Conservation (phyloP, 2,329 filamentous ascomycete species). For the Ophidiomyces ophidiicola region DNA sequence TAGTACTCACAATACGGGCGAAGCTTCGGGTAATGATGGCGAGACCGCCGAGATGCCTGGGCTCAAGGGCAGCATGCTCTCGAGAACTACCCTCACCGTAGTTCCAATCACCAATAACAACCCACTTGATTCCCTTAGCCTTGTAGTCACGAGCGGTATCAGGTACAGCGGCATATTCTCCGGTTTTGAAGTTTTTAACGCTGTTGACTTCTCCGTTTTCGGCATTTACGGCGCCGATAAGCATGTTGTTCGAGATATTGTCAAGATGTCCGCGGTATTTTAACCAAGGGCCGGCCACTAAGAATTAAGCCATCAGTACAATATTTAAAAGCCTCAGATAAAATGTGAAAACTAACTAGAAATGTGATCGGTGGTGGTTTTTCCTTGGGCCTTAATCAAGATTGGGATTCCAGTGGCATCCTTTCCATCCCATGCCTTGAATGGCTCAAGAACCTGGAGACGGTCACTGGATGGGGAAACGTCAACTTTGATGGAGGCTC, state of each 20-base stretch:
- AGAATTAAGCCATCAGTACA: conserved; percentile 10
- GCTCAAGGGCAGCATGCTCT: conserved; percentile 96
- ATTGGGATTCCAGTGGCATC: conserved; percentile 75
- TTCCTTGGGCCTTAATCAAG: conserved; percentile 90
- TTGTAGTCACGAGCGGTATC: conserved; percentile 97
- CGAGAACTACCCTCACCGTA: conserved; percentile 96
- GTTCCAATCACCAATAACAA: conserved; percentile 98
- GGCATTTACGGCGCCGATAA: conserved; percentile 93
- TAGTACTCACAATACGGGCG: conserved; percentile 64
- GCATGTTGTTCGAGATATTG: conserved; percentile 99
- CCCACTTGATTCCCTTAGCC: conserved; percentile 90
- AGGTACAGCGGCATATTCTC: conserved; percentile 76
- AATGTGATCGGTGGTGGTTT: conserved; percentile 95
- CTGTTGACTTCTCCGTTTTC: conserved; percentile 97
- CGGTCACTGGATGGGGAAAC: conserved; percentile 85
- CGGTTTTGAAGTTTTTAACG: conserved; percentile 79
- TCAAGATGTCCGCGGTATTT: conserved; percentile 98
- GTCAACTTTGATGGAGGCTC: conserved; percentile 58
- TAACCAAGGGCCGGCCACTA: conserved; percentile 82
- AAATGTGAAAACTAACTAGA: conserved; percentile 43
- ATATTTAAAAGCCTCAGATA: neutral
- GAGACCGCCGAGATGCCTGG: conserved; percentile 88
- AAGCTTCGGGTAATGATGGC: conserved; percentile 94
- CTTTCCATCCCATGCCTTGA: conserved; percentile 83
- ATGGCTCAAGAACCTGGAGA: conserved; percentile 81